Base-by-base conservation (phyloP, 1,284 basidiomycete species). In the Melampsora larici-populina region DNA sequence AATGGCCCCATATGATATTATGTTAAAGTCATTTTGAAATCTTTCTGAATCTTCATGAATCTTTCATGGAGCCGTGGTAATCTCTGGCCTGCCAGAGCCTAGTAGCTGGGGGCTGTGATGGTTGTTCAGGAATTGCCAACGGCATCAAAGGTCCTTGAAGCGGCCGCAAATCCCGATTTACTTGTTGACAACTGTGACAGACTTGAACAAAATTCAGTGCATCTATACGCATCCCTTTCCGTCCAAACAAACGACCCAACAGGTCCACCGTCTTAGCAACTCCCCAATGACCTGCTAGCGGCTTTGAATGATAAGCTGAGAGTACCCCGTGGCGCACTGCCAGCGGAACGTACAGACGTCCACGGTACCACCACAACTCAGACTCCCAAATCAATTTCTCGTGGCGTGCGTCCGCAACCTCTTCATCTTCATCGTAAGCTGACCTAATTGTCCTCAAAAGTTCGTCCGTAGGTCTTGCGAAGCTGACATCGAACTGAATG, bases 71-170 rank as follows among this genome's bases (percentile, higher is more conserved):
- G n/a, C n/a, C n/a, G n/a, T n/a, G n/a, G n/a, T n/a, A n/a, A n/a
- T 21, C 7, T 49, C 7, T 0, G 81, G 80, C 55, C n/a, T n/a
- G n/a, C n/a, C n/a, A n/a, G n/a, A n/a, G n/a, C n/a, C n/a, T n/a
- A n/a, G n/a, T n/a, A n/a, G n/a, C n/a, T n/a, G n/a, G n/a, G n/a
- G n/a, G n/a, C n/a, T n/a, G n/a, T n/a, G n/a, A n/a, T n/a, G n/a
- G n/a, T n/a, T n/a, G n/a, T n/a, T n/a, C n/a, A n/a, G n/a, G n/a
- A n/a, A 62, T 79, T 8, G 4, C 86, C n/a, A 86, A 81, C 0
- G 85, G 84, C 73, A 83, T 79, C 11, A 88, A 81, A 0, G 81
- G 65, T 1, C 87, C 86, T 49, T n/a, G 21, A 7, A 46, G 62
- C 2, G 8, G n/a, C n/a, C 63, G 26, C 24, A 46, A 18, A 17